Evolutionary conservation across 148 eudicot species (phyloP), one percentile per base, ranked within the genome.

Genomic region (Fagopyrum esculentum): DNA sequence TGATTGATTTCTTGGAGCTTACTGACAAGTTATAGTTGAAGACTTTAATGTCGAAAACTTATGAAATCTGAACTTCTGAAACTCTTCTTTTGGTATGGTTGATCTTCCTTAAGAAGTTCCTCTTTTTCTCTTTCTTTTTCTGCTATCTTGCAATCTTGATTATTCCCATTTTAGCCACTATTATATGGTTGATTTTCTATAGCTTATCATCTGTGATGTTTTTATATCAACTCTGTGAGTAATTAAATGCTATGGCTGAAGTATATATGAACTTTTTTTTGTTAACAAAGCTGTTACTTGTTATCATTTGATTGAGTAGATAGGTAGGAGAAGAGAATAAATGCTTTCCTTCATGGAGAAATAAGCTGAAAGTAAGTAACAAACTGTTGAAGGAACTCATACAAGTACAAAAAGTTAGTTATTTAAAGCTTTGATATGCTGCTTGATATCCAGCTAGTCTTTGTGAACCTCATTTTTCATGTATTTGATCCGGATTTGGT

Each of bases 1-100:
- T 71, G 74, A 17, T 46, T 71, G 55, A 17, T 45, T 47, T 71
- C 71, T 66, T 66, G 47, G 71, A 66, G 47, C 47, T 66, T 66
- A 66, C 19, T 66, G 46, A 12, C 47, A 35, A 35, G 6, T 13
- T 40, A 66, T 66, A 66, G 71, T 43, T 66, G 9, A 40, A 66
- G 46, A 9, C 16, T 66, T 11, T 64, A 35, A 35, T 35, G 40
- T 35, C 40, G 1, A 35, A 35, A 35, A 1, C 40, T 35, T 35
- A 35, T 30, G 45, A 45, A 13, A 35, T 66, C 6, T 40, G 19
- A 66, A 43, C 1, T 66, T 35, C 15, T 40, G n/a, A 6, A 66
- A 66, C 47, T 40, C 4, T 30, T 40, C 71, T 66, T 66, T 11
- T 5, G 17, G 15, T 13, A 66, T 66, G 47, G 17, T 13, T 66